phyloP scores from a whole-genome alignment of 176 grass and related monocot genomes.

The Areca catechu region DNA sequence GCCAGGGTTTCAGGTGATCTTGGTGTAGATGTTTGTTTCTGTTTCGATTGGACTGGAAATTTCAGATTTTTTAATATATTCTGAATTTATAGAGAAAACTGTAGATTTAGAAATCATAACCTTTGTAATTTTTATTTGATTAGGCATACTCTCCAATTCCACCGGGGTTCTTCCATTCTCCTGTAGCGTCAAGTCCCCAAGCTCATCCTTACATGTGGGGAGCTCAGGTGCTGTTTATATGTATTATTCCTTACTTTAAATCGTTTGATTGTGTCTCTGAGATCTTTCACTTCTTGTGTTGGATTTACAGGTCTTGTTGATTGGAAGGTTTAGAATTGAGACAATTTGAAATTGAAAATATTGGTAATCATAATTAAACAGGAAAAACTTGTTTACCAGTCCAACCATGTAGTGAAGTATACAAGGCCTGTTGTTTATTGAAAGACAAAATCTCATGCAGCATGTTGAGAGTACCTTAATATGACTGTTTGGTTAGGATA shows the following conservation, averaged over 20 bases:
- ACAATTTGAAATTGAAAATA: too few species aligned
- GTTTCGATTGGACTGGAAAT: too few species aligned
- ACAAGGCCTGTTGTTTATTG: too few species aligned
- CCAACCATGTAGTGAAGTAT: too few species aligned
- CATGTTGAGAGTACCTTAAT: too few species aligned
- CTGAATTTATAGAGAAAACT: background rate
- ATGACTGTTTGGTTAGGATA: too few species aligned
- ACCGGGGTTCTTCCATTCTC: constrained; percentile 70
- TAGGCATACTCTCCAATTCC: constrained; percentile 84
- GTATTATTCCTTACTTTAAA: background rate
- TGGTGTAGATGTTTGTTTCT: constrained; percentile 3
- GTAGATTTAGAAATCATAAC: background rate
- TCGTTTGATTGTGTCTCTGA: background rate
- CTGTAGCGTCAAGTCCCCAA: constrained; percentile 65
- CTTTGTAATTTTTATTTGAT: constrained; percentile 14
- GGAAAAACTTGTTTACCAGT: too few species aligned
- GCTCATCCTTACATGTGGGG: constrained; percentile 98
- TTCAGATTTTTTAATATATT: background rate
- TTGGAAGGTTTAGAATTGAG: too few species aligned
- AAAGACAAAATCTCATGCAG: too few species aligned
- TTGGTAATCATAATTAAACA: too few species aligned
- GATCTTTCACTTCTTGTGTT: background rate
- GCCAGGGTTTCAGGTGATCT: constrained; percentile 67
- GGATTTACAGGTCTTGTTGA: too few species aligned
- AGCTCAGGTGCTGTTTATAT: constrained; percentile 48